These are phyloP conservation scores for Phytophthora pistaciae DNA, from an alignment of 352 stramenopile species.

Conservation along the genomic window DNA sequence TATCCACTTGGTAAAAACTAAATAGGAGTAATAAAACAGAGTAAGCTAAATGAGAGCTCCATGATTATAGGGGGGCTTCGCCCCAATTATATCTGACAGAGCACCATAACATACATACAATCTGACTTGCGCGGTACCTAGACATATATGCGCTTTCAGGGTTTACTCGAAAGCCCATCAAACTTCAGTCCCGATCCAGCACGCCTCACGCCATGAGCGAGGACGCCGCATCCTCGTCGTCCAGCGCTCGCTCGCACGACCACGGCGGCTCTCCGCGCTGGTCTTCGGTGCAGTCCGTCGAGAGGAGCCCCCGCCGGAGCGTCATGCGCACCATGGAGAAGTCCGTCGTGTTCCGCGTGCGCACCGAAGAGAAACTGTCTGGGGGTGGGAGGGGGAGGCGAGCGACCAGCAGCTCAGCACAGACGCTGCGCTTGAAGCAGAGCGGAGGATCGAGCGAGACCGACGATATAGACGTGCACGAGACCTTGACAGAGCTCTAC, in stretches of 20 bases:
- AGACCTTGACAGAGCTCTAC: constrained; percentile 42
- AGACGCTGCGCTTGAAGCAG: constrained; percentile 14
- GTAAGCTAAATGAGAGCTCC: too few relatives aligned
- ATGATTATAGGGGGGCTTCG: too few relatives aligned
- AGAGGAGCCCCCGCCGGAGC: constrained; percentile 2
- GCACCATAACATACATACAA: too few relatives aligned
- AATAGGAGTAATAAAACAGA: too few relatives aligned
- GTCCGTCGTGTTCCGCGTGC: constrained; percentile 40
- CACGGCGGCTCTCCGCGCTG: constrained; percentile 16
- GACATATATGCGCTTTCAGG: too few relatives aligned
- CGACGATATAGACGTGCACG: constrained; percentile 37
- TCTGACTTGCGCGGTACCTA: too few relatives aligned
- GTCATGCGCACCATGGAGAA: constrained; percentile 40
- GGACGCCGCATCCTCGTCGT: constrained; percentile 31
- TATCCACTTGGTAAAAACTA: too few relatives aligned
- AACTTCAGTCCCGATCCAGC: constrained; percentile 6
- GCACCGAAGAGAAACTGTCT: constrained; percentile 32
- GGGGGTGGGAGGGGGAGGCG: constrained; percentile 4
- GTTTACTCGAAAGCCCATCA: too few relatives aligned
- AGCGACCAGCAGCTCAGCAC: constrained; percentile 16
- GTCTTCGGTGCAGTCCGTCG: constrained; percentile 10
- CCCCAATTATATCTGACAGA: too few relatives aligned
- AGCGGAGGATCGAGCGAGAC: neutral
- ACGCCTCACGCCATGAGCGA: constrained; percentile 22
- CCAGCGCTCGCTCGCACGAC: constrained; percentile 15